A percentile compares a stretch with the other conserved stretches of the same genome.
Conservation (phyloP, 1,139 yeast species). For the Ashbya aceris region DNA sequence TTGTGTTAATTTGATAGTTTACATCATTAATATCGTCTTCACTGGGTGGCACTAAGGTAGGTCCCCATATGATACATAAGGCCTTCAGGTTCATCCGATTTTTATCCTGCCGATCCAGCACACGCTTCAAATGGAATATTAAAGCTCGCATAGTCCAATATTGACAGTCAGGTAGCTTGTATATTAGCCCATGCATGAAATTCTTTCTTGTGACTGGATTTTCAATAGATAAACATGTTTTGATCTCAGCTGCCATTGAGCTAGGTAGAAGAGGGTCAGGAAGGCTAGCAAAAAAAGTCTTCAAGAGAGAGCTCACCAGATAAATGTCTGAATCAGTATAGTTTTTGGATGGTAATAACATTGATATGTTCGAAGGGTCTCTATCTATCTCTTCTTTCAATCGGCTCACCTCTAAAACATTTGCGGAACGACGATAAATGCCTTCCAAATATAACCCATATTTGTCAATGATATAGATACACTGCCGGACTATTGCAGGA, state of each 20-base stretch:
- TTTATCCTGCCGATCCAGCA: slow-evolving; percentile 50
- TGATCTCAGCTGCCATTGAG: slow-evolving; percentile 46
- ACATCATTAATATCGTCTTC: slow-evolving; percentile 67
- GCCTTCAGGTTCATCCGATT: slow-evolving; percentile 79
- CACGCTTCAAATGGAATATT: slow-evolving; percentile 73
- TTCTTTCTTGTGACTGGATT: slow-evolving; percentile 53
- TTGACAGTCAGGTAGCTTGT: slow-evolving; percentile 87
- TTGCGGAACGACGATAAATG: slow-evolving; percentile 79
- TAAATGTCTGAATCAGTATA: slow-evolving; percentile 64
- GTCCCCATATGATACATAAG: slow-evolving; percentile 90
- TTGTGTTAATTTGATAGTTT: slow-evolving; percentile 68
- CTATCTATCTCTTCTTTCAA: slow-evolving; percentile 64
- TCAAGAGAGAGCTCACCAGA: slow-evolving; percentile 61
- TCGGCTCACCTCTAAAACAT: slow-evolving; percentile 62
- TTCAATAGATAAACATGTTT: slow-evolving; percentile 66
- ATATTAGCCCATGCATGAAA: slow-evolving; percentile 77
- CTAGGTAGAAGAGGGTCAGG: slow-evolving; percentile 64
- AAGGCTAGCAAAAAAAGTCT: slow-evolving; percentile 54
- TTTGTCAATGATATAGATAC: slow-evolving; percentile 76
- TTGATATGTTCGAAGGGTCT: slow-evolving; percentile 60
- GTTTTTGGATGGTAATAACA: slow-evolving; percentile 42
- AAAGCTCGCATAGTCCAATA: slow-evolving; percentile 83
- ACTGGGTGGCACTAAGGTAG: slow-evolving; percentile 59
- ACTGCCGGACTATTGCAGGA: slow-evolving; percentile 82
- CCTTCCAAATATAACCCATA: slow-evolving; percentile 85